Base-by-base conservation (phyloP, 352 stramenopile species). In the Bremia lactucae region DNA sequence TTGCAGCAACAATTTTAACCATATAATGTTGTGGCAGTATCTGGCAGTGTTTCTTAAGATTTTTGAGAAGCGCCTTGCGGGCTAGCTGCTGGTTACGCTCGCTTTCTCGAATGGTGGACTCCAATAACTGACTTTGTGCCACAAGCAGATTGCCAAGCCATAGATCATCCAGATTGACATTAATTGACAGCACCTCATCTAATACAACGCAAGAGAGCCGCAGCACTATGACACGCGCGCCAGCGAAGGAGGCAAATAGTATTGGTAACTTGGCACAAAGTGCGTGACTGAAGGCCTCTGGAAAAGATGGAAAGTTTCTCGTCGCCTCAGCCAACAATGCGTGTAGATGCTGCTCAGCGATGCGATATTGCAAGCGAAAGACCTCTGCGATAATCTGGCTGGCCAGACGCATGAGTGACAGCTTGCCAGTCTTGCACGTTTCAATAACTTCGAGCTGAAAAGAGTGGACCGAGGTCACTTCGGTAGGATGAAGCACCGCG, bases 371-470 rank as follows among this genome's bases (percentile, higher is more conserved):
- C 31, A 47, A 67, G 47, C 72, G 73, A 36, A 65, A 82, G 36
- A 46, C 61, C 14, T 75, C 59, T n/a, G 45, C 40, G 34, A 91
- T 53, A 31, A 70, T 67, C 45, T 83, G 68, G 44, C 65, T 78
- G 40, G 77, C 67, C 16, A 75, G 52, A 23, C 72, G 72, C 55
- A 88, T 88, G 38, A 83, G 49, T 13, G 78, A 46, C 33, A 84
- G 49, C 42, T 72, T 69, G 13, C 70, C 65, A 42, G 52, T 57
- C 44, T 72, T 65, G 37, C 78, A 65, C 55, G 83, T 80, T 10
- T 69, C 62, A 29, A 89, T 34, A 20, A 75, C 62, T 38, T 89
- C 73, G 22, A 81, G 72, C 65, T 75, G 68, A 21, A 81, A 74
- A 26, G 64, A 69, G 33, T 86, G 71, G 56, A 85, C 76, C 46